Evolutionary conservation across 495 filamentous ascomycete species (phyloP).

Genomic region (Podospora fimiseda): DNA sequence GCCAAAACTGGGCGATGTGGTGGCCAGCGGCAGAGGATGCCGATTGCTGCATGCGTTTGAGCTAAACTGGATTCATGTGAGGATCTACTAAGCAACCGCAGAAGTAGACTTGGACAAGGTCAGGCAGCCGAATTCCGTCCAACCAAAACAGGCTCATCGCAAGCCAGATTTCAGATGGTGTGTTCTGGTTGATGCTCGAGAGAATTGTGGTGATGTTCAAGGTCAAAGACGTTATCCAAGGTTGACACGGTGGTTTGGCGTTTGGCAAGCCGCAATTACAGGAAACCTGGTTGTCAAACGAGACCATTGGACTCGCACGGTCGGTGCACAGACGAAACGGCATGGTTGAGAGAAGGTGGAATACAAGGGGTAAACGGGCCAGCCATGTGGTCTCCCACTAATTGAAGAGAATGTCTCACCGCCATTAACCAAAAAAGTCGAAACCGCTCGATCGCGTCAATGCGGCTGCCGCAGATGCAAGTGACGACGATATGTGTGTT

Average conservation of each 20-base stretch:
- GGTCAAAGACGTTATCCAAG: too few relatives aligned
- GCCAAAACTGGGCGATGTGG: conserved; percentile 1
- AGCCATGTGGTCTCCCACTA: conserved; percentile 2
- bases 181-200: too few relatives aligned
- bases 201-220: too few relatives aligned
- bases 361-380: background rate
- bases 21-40: too few relatives aligned
- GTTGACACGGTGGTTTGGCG: background rate
- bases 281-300: conserved; percentile 3
- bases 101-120: background rate
- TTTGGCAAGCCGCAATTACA: background rate
- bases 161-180: too few relatives aligned
- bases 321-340: conserved; percentile 5
- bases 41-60: too few relatives aligned
- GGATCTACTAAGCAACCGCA: conserved; percentile 3
- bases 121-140: background rate
- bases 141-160: too few relatives aligned
- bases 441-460: conserved; percentile 10
- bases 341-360: background rate
- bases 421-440: background rate
- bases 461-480: conserved; percentile 5
- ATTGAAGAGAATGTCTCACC: conserved; percentile 2
- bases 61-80: background rate
- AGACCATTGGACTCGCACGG: conserved; percentile 10
- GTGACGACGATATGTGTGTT: background rate